phyloP scores from a whole-genome alignment of 306 rosid species.

The Astragalus membranaceus region DNA sequence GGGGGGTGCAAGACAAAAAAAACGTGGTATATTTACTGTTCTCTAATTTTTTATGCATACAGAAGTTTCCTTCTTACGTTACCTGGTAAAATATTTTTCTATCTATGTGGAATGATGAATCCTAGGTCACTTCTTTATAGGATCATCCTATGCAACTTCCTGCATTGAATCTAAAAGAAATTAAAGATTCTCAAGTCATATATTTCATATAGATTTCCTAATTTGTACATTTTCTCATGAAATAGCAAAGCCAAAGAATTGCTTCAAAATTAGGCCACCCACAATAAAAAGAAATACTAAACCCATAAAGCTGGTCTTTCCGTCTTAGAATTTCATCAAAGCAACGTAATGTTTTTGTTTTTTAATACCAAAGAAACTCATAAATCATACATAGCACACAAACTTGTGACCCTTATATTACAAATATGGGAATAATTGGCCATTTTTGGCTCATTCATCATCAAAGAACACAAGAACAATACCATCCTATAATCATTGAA shows the following conservation, averaged over 20 bases:
- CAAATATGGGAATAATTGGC: conserved; percentile 13
- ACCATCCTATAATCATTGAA: background rate
- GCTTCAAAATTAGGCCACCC: conserved; percentile 61
- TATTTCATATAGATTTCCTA: conserved; percentile 21
- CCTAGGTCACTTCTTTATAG: conserved; percentile 33
- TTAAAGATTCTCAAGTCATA: conserved; percentile 7
- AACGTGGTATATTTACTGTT: no score
- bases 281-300: conserved; percentile 58
- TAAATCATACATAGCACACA: background rate
- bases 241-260: conserved; percentile 60
- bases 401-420: conserved; percentile 9
- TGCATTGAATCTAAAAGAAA: background rate
- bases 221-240: conserved; percentile 28
- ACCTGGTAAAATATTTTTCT: conserved; percentile 1
- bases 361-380: conserved; percentile 20
- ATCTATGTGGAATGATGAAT: conserved; percentile 27
- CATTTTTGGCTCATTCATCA: conserved; percentile 9
- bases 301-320: conserved; percentile 37
- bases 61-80: conserved; percentile 14
- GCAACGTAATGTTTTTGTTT: conserved; percentile 37
- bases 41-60: background rate
- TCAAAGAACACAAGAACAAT: background rate
- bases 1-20: no score
- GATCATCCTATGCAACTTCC: conserved; percentile 29
- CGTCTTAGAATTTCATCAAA: conserved; percentile 36